Evolutionary conservation across 1,284 basidiomycete species (phyloP).

Genomic region (Phylloporus gajari): DNA sequence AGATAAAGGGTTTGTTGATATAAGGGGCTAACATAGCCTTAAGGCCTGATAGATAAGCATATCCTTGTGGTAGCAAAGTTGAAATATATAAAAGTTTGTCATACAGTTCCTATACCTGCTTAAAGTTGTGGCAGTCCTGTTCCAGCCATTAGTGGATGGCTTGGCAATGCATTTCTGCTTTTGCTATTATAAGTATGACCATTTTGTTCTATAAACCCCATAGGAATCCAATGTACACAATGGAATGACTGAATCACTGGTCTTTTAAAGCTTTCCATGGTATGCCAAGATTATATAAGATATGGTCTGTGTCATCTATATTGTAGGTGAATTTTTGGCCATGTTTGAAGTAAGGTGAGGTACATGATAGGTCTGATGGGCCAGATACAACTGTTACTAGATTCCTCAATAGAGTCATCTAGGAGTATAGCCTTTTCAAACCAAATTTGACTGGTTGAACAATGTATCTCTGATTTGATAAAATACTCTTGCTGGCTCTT

Average conservation of each 20-base stretch:
- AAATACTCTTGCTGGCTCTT: no score
- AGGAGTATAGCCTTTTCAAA: not conserved
- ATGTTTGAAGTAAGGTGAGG: not conserved
- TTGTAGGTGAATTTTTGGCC: not conserved
- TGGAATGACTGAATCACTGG: not conserved
- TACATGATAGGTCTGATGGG: not conserved
- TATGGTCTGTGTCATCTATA: not conserved
- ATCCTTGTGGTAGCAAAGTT: not conserved
- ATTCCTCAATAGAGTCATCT: not conserved
- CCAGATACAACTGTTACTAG: not conserved
- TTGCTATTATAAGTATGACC: not conserved
- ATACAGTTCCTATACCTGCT: constrained; percentile 17
- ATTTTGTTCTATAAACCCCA: not conserved
- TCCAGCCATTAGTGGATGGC: not conserved
- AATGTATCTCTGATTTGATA: no score
- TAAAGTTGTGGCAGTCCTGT: not conserved
- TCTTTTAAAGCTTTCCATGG: not conserved
- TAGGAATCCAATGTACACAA: not conserved
- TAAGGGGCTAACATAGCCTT: not conserved
- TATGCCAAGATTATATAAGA: not conserved
- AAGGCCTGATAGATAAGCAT: not conserved
- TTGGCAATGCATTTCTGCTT: not conserved
- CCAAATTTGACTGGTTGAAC: not conserved
- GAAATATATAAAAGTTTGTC: constrained; percentile 17
- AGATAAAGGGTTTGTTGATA: not conserved